Conservation (phyloP, 164 flowering plant species). For the Kingdonia uniflora region DNA sequence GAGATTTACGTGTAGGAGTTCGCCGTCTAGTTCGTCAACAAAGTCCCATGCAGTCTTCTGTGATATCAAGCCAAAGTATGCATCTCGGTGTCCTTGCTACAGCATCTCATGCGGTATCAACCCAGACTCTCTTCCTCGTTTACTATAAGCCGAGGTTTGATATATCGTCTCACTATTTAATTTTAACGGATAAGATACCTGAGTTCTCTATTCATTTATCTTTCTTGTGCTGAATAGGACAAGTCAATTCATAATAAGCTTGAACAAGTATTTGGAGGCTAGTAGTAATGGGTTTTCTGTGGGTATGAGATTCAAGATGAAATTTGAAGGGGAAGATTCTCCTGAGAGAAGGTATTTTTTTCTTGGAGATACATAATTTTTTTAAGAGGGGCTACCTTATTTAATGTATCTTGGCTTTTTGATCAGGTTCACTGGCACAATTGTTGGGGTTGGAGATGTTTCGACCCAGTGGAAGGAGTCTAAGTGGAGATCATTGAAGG, state of each 20-base stretch:
- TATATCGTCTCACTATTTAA: neutral
- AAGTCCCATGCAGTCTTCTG: conserved; percentile 76
- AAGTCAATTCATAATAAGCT: conserved; percentile 62
- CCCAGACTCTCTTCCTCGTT: conserved; percentile 60
- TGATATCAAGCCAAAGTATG: conserved; percentile 86
- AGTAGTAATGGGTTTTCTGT: conserved; percentile 36
- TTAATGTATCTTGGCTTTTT: neutral
- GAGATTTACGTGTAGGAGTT: conserved; percentile 78
- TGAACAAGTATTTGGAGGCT: conserved; percentile 71
- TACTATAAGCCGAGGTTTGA: conserved; percentile 82
- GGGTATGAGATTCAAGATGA: conserved; percentile 76
- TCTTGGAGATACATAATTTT: too few relatives aligned
- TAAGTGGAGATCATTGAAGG: conserved; percentile 67
- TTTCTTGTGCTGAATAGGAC: conserved; percentile 24
- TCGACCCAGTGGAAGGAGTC: conserved; percentile 55
- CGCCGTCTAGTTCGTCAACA: conserved; percentile 59
- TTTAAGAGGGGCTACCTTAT: neutral
- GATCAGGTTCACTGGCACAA: conserved; percentile 61
- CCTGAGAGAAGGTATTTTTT: conserved; percentile 63
- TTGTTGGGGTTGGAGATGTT: conserved; percentile 50
- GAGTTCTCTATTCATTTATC: neutral
- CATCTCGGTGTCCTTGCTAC: conserved; percentile 92
- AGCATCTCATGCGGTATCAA: conserved; percentile 77
- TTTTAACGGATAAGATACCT: neutral
- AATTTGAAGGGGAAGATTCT: conserved; percentile 77